Base-by-base conservation (phyloP, 2,329 filamentous ascomycete species). In the Exserohilum turcica region DNA sequence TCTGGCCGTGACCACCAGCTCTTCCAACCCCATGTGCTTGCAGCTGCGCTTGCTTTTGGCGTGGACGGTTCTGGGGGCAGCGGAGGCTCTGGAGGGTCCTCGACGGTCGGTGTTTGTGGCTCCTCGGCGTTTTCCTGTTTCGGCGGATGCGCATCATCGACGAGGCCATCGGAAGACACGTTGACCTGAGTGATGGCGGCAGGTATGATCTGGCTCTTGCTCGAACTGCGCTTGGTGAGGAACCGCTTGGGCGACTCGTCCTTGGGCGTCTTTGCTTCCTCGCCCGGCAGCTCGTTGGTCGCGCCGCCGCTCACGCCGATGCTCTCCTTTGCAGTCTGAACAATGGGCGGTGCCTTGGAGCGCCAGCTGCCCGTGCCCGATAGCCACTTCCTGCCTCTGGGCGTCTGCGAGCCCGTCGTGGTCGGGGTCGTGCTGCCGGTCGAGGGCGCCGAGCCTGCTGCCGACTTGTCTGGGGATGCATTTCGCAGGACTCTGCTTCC, bases 1-100 rank as follows among this genome's bases (percentile, higher is more conserved):
- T 81, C 79, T 5, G 79, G 79, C 27, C 78, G 65, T 12, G 79
- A 80, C 79, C 79, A 81, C 79, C 79, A 81, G 18, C 77, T 76
- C 33, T 76, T 75, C 78, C 78, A 80, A 10, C 70, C 68, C 53
- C 61, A 70, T n/a, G 67, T 64, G 19, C 61, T 67, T 7, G 60
- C 52, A 37, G 54, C 37, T 36, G 45, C 44, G 15, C 47, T 43
- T 1, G 43, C 35, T 8, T 60, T 54, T 27, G 49, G 46, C 36
- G 60, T 67, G 2, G 60, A 48, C 2, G 77, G 76, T 52, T 77
- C 73, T 13, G 78, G 78, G 10, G 78, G 78, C 33, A 80, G 56
- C 7, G 78, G 77, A 7, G 78, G 73, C 18, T 77, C 74, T 4
- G 21, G 21, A 24, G 21, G 21, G 35, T 66, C 59, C 4, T 62